Evolutionary conservation across 2,329 filamentous ascomycete species (phyloP), one percentile per base, ranked within the genome.

Genomic region (Phaeosphaeriaceae sp.): DNA sequence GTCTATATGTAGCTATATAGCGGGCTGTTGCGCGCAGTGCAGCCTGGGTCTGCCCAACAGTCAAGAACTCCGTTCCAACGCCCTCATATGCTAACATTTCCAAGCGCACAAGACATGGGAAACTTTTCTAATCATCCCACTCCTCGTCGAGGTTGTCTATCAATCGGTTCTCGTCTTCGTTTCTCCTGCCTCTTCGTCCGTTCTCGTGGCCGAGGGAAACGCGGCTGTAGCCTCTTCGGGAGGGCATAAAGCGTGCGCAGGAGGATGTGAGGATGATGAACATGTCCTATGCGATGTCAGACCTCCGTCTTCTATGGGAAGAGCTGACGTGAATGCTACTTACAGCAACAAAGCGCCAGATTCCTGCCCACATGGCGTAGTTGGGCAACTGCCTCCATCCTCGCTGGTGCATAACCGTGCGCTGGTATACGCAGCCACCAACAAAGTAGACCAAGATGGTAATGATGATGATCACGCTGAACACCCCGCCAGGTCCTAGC

Each of bases 81-180:
- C 58, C 58, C 19, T 44, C 26, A 49, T 49, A 21, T 47, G 52
- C 32, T 44, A 48, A 52, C 28, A 22, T 26, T 35, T 10, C 19
- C 19, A 40, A 40, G 35, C 35, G 15, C 23, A 28, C 22, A 48
- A 21, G 13, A 48, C 11, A 15, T 15, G 46, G 15, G 28, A 28
- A 49, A 28, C 19, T 24, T 49, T n/a, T 40, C 56, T 67, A 84
- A 66, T 97, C 94, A 69, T 97, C 94, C 94, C 94, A 98, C 76
- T 97, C 94, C 77, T 98, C 94, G 72, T 98, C 95, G 59, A 97
- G 83, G 78, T 97, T 93, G 77, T 98, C 94, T 76, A 99, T 98
- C 69, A 98, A 80, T 63, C 93, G 84, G 78, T 98, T 97, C 80
- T 98, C 95, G 55, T 93, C 94, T 59, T 97, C 94, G 7, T 86